Evolutionary conservation across 495 filamentous ascomycete species (phyloP).

Genomic region (Penicillium arizonense): DNA sequence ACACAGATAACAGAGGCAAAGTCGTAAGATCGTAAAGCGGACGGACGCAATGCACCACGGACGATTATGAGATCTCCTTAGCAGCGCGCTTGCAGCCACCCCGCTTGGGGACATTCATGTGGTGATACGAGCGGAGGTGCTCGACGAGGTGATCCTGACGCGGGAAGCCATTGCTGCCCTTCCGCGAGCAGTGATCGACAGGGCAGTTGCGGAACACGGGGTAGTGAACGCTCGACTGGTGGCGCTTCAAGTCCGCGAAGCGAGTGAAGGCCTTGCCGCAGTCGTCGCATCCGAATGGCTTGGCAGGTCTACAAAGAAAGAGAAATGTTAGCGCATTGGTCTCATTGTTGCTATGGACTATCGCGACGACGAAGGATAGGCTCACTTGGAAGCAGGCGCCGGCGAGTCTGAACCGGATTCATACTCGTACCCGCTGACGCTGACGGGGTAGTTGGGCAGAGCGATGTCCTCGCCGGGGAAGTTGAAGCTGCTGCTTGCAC

Average conservation of each 20-base stretch:
- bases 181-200: conserved; percentile 74
- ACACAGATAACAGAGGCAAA: neutral
- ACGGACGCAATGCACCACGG: neutral
- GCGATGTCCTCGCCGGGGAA: conserved; percentile 15
- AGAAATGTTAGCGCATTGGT: neutral
- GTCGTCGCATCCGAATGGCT: conserved; percentile 41
- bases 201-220: conserved; percentile 73
- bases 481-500: conserved; percentile 20
- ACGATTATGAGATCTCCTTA: conserved; percentile 20
- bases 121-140: conserved; percentile 79
- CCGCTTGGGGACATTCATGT: conserved; percentile 49
- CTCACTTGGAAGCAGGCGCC: conserved; percentile 25
- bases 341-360: neutral
- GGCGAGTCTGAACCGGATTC: conserved; percentile 23
- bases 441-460: conserved; percentile 16
- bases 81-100: conserved; percentile 31
- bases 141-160: conserved; percentile 87
- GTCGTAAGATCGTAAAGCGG: conserved; percentile 11
- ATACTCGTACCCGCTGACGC: conserved; percentile 3
- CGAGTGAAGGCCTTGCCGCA: conserved; percentile 52
- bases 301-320: conserved; percentile 24
- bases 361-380: neutral
- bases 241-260: conserved; percentile 53
- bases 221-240: conserved; percentile 51
- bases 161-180: conserved; percentile 74